These are phyloP conservation scores for Apiospora hydei DNA, from an alignment of 2,329 filamentous ascomycete species.

Conservation along the genomic window DNA sequence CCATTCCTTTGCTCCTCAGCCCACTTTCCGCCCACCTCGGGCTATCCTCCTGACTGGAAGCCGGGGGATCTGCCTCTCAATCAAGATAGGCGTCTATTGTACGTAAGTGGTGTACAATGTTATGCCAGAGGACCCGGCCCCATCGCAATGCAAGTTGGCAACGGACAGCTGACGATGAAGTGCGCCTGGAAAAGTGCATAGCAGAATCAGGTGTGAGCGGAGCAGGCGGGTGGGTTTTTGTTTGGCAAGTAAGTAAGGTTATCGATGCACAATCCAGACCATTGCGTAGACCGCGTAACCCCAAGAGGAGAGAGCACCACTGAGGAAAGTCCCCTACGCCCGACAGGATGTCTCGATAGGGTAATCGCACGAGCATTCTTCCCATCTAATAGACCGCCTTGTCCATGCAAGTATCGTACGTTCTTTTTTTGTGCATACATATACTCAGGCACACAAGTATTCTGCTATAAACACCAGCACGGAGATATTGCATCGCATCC, in stretches of 20 bases:
- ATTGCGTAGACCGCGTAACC: constrained; percentile 5
- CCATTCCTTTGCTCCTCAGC: background rate
- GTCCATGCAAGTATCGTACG: constrained; percentile 3
- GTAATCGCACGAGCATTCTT: background rate
- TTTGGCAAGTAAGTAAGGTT: background rate
- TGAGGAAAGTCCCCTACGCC: constrained; percentile 3
- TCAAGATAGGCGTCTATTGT: constrained; percentile 16
- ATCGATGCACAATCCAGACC: constrained; percentile 4
- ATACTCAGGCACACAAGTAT: background rate
- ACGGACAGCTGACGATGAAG: constrained; percentile 1
- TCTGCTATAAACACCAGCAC: background rate
- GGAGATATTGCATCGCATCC: background rate
- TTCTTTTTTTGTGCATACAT: background rate
- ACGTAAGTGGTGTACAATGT: constrained; percentile 13
- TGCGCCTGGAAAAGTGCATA: background rate
- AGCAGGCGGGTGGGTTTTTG: background rate
- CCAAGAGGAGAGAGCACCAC: background rate
- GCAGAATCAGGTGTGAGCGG: constrained; percentile 10
- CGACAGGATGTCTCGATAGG: background rate
- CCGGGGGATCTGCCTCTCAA: constrained; percentile 19
- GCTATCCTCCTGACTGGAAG: constrained; percentile 20
- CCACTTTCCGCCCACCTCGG: constrained; percentile 14
- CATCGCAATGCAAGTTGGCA: background rate
- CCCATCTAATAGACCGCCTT: constrained; percentile 5
- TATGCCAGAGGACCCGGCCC: background rate